A percentile compares a stretch with the other conserved stretches of the same genome.
Evolutionary conservation across 306 rosid genomes (phyloP).

Genomic region (Medicago arabica): DNA sequence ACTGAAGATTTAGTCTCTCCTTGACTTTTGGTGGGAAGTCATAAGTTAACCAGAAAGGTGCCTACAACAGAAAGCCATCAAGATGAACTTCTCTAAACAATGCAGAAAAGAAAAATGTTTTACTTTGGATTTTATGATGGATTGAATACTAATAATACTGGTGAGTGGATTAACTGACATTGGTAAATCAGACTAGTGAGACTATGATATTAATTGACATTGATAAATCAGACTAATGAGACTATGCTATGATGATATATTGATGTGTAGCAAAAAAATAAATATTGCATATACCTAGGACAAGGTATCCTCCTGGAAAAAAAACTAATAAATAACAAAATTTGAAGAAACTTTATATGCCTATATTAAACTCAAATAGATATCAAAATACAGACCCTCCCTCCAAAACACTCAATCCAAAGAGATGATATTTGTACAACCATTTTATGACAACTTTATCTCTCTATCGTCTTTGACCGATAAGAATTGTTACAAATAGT

Average conservation of each 20-base stretch:
- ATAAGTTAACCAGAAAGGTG: conserved; percentile 85
- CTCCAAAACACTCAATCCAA: too few relatives aligned
- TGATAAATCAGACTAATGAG: conserved; percentile 6
- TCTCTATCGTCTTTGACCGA: too few relatives aligned
- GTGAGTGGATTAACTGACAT: conserved; percentile 6
- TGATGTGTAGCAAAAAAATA: conserved; percentile 21
- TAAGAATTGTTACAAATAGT: too few relatives aligned
- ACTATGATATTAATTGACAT: neutral
- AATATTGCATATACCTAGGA: neutral
- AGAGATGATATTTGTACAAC: too few relatives aligned
- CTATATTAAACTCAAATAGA: neutral
- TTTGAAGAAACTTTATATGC: neutral
- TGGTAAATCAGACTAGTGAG: neutral
- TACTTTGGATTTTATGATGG: neutral
- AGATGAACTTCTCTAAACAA: conserved; percentile 27
- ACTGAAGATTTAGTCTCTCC: conserved; percentile 65
- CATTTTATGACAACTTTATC: too few relatives aligned
- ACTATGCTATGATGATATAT: neutral
- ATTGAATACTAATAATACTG: conserved; percentile 15
- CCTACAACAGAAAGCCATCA: conserved; percentile 53
- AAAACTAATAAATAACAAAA: neutral
- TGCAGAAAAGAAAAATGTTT: neutral
- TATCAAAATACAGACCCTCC: too few relatives aligned
- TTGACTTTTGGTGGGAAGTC: conserved; percentile 88
- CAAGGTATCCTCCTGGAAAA: neutral